These are phyloP conservation scores for Plectosphaerella plurivora DNA, from an alignment of 2,329 filamentous ascomycete genomes.

Conservation along the genomic window DNA sequence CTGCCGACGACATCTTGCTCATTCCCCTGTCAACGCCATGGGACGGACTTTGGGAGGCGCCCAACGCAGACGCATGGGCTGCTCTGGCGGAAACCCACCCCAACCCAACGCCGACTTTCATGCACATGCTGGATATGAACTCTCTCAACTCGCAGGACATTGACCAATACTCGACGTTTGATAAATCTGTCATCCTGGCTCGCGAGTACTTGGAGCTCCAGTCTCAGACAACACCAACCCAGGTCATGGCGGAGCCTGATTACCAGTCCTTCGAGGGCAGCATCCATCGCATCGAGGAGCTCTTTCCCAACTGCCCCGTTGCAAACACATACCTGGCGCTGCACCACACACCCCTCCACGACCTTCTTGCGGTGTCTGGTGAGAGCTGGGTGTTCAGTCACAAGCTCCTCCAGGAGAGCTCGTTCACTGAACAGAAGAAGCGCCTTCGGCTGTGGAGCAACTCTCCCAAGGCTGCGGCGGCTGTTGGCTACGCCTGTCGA, in stretches of 20 bases:
- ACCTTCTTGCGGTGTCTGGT: constrained; percentile 53
- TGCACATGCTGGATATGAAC: constrained; percentile 18
- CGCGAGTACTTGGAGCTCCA: constrained; percentile 32
- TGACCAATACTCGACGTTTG: constrained; percentile 28
- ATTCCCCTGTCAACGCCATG: constrained; percentile 44
- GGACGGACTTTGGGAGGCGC: constrained; percentile 44
- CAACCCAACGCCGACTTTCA: neutral
- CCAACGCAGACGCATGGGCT: constrained; percentile 41
- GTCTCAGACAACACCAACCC: constrained; percentile 20
- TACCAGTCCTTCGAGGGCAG: constrained; percentile 16
- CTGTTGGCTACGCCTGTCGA: constrained; percentile 45
- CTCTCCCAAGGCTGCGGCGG: constrained; percentile 38
- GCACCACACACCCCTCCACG: constrained; percentile 53
- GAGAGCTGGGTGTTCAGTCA: constrained; percentile 54
- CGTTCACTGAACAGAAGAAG: constrained; percentile 42
- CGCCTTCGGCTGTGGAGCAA: constrained; percentile 41
- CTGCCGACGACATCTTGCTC: constrained; percentile 15
- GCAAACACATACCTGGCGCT: constrained; percentile 53
- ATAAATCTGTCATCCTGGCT: constrained; percentile 34
- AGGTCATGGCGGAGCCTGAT: constrained; percentile 18
- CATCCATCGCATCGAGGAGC: constrained; percentile 22
- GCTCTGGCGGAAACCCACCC: constrained; percentile 16
- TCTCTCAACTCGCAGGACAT: constrained; percentile 30
- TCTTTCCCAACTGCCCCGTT: constrained; percentile 41
- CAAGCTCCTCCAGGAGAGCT: constrained; percentile 39